Percentiles rank a stretch among this genome's conserved stretches.
Evolutionary conservation across 78 protist species (phyloP).

Genomic region (Anaeramoeba flamelloides): DNA sequence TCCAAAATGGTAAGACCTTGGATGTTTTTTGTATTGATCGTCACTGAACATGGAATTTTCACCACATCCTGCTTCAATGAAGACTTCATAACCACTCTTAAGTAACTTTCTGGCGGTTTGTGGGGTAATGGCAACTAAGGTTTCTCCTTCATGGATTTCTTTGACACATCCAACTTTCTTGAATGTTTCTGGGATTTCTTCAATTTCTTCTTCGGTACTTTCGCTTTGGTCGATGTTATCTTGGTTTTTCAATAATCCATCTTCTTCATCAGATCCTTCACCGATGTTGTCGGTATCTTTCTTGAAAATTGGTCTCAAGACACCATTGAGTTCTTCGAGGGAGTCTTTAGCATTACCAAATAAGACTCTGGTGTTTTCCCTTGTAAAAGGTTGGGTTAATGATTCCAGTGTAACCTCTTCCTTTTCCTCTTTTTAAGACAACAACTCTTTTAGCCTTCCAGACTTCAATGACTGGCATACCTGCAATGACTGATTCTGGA

Average conservation of each 20-base stretch:
- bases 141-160: background rate
- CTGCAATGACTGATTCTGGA: conserved; percentile 74
- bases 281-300: background rate
- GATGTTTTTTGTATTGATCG: conserved; percentile 4
- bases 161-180: background rate
- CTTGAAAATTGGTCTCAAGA: background rate
- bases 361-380: conserved; percentile 70
- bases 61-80: conserved; percentile 33
- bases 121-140: conserved; percentile 25
- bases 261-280: background rate
- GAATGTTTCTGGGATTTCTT: background rate
- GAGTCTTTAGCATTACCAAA: conserved; percentile 81
- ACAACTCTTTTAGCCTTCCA: conserved; percentile 62
- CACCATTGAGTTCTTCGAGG: conserved; percentile 24
- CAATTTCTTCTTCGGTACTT: no score
- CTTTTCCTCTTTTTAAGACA: conserved; percentile 82
- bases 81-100: conserved; percentile 27
- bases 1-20: conserved; percentile 24
- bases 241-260: background rate
- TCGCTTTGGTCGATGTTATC: background rate
- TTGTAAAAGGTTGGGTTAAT: conserved; percentile 82
- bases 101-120: conserved; percentile 10
- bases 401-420: conserved; percentile 86
- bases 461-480: conserved; percentile 86
- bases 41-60: conserved; percentile 24